Percentiles rank a stretch among this genome's conserved stretches.
Conservation (phyloP, 2,329 filamentous ascomycete species). For the Keithomyces neogunnii region DNA sequence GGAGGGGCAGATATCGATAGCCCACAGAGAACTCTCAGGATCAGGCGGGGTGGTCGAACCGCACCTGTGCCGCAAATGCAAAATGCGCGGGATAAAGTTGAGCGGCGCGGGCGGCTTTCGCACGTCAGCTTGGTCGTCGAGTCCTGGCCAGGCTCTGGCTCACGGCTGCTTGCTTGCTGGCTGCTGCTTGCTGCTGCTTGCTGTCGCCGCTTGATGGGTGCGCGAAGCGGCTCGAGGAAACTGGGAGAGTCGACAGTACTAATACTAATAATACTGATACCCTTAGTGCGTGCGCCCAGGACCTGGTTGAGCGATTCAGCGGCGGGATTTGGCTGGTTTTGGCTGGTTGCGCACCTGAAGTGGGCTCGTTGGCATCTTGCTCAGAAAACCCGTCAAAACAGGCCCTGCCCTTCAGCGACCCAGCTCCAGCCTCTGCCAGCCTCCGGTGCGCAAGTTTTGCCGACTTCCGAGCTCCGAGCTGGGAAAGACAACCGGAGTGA, state of each 20-base stretch:
- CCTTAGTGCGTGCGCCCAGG: background rate
- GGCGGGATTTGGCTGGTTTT: background rate
- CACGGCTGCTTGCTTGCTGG: background rate
- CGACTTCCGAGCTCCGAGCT: slow-evolving; percentile 11
- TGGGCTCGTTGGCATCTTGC: no score
- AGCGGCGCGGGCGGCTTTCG: background rate
- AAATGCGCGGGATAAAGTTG: background rate
- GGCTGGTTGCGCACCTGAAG: no score
- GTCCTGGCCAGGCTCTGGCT: background rate
- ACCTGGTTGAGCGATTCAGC: background rate
- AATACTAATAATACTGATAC: background rate
- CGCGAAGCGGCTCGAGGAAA: background rate
- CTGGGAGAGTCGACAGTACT: background rate
- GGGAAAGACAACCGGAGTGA: background rate
- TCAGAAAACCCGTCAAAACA: no score
- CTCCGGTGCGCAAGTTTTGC: slow-evolving; percentile 16
- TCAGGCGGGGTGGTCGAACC: slow-evolving; percentile 1
- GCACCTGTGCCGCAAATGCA: slow-evolving; percentile 3
- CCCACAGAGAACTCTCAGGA: slow-evolving; percentile 2
- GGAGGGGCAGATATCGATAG: slow-evolving; percentile 4
- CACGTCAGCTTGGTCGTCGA: background rate
- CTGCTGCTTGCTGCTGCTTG: background rate
- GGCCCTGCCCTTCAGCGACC: no score
- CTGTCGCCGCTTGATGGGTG: background rate
- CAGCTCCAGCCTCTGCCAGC: background rate